Base-by-base conservation (phyloP, 2,329 filamentous ascomycete species). In the Raffaelea arxii region DNA sequence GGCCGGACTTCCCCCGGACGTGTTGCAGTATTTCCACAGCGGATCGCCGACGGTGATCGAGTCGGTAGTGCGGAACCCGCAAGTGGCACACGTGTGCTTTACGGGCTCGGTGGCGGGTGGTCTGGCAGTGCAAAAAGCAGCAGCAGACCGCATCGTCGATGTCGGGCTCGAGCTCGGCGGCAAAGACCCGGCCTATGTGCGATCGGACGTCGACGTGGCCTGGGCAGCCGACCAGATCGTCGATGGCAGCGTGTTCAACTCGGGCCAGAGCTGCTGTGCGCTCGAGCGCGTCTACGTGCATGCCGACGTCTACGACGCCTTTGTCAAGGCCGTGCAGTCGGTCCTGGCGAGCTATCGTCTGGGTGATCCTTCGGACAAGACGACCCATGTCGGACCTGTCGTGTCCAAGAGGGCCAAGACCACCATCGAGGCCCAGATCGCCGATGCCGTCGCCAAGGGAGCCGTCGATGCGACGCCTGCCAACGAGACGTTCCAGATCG, bases 191-290 rank as follows among this genome's bases (percentile, higher is more conserved):
- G 91, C 91, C 22, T 97, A 96, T 59, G 75, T 97, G 46, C 75
- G 91, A 50, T 71, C 71, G 6, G 91, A 97, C 58, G 88, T 95
- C 2, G 89, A 97, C 61, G 66, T 94, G 41, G 79, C 80, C 41
- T 96, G 90, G 91, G 90, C 84, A 1, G 91, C 91, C 0, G 89
- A 86, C 55, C 89, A 96, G 66, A 92, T 97, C 57, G 88, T 97
- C 14, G 91, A 97, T 56, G 91, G 91, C 19, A 83, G 89, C n/a
- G 73, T 97, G 48, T 97, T 97, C 74, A 97, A 97, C 69, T 95
- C 90, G 44, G 91, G 91, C n/a, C 91, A 97, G 70, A 94, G 88
- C 62, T 97, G 91, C 72, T 97, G 91, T 66, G 86, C 88, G 22
- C 74, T 97, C 46, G 91, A 97, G 68, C 77, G 91, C 27, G 80